Evolutionary conservation across 805 yeast species (phyloP), one percentile per base, ranked within the genome.

Genomic region (Ascoidea rubescens): DNA sequence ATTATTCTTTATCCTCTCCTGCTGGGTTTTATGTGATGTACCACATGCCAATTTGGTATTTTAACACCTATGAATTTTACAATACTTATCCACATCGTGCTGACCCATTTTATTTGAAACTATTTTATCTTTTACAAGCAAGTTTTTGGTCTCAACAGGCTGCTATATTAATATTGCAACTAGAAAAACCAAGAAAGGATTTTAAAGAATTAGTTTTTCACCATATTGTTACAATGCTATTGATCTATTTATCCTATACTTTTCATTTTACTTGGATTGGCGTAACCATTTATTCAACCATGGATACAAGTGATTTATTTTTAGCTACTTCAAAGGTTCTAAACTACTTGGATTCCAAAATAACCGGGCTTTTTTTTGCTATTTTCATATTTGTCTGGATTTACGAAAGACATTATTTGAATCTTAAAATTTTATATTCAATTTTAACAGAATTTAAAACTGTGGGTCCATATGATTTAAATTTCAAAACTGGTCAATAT

Each of bases 181-280:
- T 93, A 55, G 99, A 93, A 68, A 87, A 87, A 66, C 98, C 96
- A 53, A 78, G 99, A 67, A 90, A 89, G 67, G 99, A 93, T 66
- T 90, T 82, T 69, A 71, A 81, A 60, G 99, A 93, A 68, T 76
- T 93, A 55, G 87, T 91, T 45, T 81, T 87, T 67, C 99, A 93
- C 67, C 99, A 93, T 66, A 77, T 93, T 56, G 81, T 93, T 57
- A 93, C 99, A 31, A 80, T 93, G 65, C 78, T 88, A 4, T 77
- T 93, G 59, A 89, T 93, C 60, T 83, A 84, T 79, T 73, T 78
- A 52, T 87, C 96, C 8, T 91, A 93, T 67, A 79, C 90, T 59
- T 93, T 93, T 75, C 96, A 93, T 67, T 93, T 89, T 73, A 87
- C 96, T 14, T 87, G 95, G 81, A 91, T 93, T 77, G 99, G 99